These are phyloP conservation scores for Passiflora organensis DNA, from an alignment of 345 rosid genomes.

Conservation along the genomic window DNA sequence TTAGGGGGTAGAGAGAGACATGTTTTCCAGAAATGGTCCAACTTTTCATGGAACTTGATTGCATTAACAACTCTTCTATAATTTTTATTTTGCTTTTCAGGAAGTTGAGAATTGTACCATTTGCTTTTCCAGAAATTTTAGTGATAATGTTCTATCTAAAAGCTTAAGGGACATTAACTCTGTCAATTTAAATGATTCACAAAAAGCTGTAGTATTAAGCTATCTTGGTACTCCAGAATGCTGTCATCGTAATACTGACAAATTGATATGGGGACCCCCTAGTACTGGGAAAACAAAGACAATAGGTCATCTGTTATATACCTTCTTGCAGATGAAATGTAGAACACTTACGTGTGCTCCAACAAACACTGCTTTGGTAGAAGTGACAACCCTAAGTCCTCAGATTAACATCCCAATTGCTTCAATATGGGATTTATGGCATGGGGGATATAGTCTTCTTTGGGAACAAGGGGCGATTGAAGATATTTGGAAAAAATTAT, in stretches of 20 bases:
- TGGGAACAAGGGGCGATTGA: slow-evolving; percentile 39
- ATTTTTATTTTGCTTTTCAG: too few relatives aligned
- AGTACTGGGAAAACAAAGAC: slow-evolving; percentile 55
- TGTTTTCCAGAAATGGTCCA: too few relatives aligned
- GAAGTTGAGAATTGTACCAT: too few relatives aligned
- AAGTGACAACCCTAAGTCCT: slow-evolving; percentile 36
- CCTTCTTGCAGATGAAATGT: slow-evolving; percentile 31
- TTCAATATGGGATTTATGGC: slow-evolving; percentile 11
- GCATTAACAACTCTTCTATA: too few relatives aligned
- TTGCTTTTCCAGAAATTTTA: too few relatives aligned
- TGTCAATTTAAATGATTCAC: slow-evolving; percentile 40
- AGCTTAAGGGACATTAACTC: too few relatives aligned
- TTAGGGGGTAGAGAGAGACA: too few relatives aligned
- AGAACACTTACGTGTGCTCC: slow-evolving; percentile 48
- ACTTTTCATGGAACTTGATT: too few relatives aligned
- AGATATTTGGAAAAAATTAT: slow-evolving; percentile 9
- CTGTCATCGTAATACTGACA: slow-evolving; percentile 23
- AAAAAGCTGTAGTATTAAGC: slow-evolving; percentile 25
- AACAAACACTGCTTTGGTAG: slow-evolving; percentile 38
- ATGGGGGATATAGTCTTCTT: slow-evolving; percentile 42
- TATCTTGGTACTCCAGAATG: too few relatives aligned
- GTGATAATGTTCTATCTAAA: too few relatives aligned
- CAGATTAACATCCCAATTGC: slow-evolving; percentile 13
- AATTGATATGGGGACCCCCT: slow-evolving; percentile 57
- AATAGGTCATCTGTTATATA: slow-evolving; percentile 25